Evolutionary conservation across 495 filamentous ascomycete genomes (phyloP).

Genomic region (Aspergillus homomorphus): DNA sequence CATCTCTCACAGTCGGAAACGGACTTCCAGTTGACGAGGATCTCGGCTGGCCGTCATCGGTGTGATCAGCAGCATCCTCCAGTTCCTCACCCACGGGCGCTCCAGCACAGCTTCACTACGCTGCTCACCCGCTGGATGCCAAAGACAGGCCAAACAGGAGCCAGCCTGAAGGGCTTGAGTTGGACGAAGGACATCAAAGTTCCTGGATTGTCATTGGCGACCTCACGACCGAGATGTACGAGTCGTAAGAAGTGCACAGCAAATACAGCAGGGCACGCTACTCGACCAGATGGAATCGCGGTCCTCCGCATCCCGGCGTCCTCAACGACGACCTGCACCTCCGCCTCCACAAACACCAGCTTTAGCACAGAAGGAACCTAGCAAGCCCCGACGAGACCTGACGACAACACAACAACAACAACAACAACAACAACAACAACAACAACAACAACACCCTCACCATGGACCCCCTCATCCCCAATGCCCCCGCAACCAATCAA

Average conservation of each 20-base stretch:
- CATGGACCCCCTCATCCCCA: neutral
- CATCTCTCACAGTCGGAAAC: neutral
- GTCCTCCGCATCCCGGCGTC: too few relatives aligned
- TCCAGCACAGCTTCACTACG: neutral
- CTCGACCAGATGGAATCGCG: too few relatives aligned
- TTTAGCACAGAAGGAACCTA: too few relatives aligned
- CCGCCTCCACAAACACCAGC: too few relatives aligned
- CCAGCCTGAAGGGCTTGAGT: neutral
- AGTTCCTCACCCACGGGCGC: neutral
- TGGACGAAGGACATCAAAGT: neutral
- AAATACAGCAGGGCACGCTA: too few relatives aligned
- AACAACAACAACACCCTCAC: neutral
- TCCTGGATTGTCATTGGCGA: neutral
- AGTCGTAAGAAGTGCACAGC: too few relatives aligned
- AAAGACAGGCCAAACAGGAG: neutral
- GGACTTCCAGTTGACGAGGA: neutral
- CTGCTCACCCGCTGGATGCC: neutral
- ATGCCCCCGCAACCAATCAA: neutral
- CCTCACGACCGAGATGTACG: too few relatives aligned
- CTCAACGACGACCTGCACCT: too few relatives aligned
- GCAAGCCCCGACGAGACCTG: too few relatives aligned
- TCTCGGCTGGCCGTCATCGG: neutral
- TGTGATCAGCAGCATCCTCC: neutral
- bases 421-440: neutral
- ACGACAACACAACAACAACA: neutral